Base-by-base conservation (phyloP, 176 grass and related monocot species). In the Puya raimondii region DNA sequence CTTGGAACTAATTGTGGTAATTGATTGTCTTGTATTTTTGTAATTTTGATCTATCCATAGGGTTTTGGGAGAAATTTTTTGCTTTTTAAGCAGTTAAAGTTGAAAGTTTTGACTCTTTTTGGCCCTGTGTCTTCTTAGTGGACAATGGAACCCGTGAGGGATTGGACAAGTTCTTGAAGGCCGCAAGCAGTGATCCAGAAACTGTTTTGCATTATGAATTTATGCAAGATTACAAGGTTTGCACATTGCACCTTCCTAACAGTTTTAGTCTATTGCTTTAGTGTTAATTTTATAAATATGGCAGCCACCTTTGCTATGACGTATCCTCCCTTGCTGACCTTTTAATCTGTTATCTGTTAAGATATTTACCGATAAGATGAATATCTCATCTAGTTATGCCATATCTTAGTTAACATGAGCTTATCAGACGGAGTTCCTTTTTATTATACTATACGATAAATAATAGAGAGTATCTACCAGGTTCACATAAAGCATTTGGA, bases 191-290 rank as follows among this genome's bases (percentile, higher is more conserved):
- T 76, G 81, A 89, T 14, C 92, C 92, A 69, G 92, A 96, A 66
- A 96, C 92, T 59, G 92, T 96, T 71, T 64, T 96, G 16, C 92
- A 96, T 85, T 96, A 96, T 25, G 92, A 96, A 74, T 96, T 96
- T 73, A 96, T 96, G 88, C 92, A 96, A 76, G 92, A 96, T 85
- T 96, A 96, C 76, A 91, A 96, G 92, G 92, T 85, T 80, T 91
- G 65, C 51, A 5, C 23, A 9, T 53, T 70, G 47, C 47, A 74
- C 51, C 29, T 66, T 65, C 67, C 26, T 9, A 48, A 73, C n/a
- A 73, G 64, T 54, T 69, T 71, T 23, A 10, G 23, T 82, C 56
- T 76, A 74, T 11, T 65, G 83, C 73, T 42, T 64, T 7, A 61
- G 70, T 64, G 33, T 42, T 42, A 42, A 42, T 42, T 42, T 42